Evolutionary conservation across 2,329 filamentous ascomycete species (phyloP).

Genomic region (Annulohypoxylon truncatum): DNA sequence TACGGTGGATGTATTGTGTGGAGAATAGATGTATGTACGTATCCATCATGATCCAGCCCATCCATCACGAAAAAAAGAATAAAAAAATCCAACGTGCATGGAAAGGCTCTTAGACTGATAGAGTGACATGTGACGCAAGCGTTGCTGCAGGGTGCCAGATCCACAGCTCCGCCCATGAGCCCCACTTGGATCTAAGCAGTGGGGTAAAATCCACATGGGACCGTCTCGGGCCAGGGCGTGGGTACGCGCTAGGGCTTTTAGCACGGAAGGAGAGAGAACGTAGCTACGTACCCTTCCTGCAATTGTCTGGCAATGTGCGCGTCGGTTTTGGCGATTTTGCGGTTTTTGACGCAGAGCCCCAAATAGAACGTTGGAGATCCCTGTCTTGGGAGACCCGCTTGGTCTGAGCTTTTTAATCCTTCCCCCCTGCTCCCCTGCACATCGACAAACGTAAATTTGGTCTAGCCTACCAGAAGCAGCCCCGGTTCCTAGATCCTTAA

Average conservation of each 20-base stretch:
- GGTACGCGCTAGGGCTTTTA: slow-evolving; percentile 22
- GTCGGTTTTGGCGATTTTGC: slow-evolving; percentile 23
- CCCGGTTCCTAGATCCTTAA: slow-evolving; percentile 20
- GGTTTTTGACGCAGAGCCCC: slow-evolving; percentile 42
- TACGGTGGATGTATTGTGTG: neutral
- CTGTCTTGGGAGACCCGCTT: slow-evolving; percentile 24
- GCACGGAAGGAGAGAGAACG: neutral
- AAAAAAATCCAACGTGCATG: slow-evolving; percentile 28
- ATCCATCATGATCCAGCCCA: slow-evolving; percentile 15
- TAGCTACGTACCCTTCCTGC: slow-evolving; percentile 30
- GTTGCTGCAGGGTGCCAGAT: slow-evolving; percentile 36
- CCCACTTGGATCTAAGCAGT: slow-evolving; percentile 35
- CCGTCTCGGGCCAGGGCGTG: slow-evolving; percentile 39
- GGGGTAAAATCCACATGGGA: slow-evolving; percentile 36
- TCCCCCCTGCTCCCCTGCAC: slow-evolving; percentile 34
- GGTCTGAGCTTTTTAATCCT: slow-evolving; percentile 25
- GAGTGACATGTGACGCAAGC: slow-evolving; percentile 43
- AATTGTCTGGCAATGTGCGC: slow-evolving; percentile 16
- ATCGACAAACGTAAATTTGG: slow-evolving; percentile 37
- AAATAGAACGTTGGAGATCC: slow-evolving; percentile 43
- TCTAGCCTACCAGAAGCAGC: slow-evolving; percentile 24
- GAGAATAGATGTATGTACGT: neutral
- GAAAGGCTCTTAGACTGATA: slow-evolving; percentile 17
- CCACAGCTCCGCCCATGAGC: slow-evolving; percentile 26
- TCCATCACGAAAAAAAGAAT: slow-evolving; percentile 5